Base-by-base conservation (phyloP, 2,329 filamentous ascomycete genomes). In the Exophiala viscosa region DNA sequence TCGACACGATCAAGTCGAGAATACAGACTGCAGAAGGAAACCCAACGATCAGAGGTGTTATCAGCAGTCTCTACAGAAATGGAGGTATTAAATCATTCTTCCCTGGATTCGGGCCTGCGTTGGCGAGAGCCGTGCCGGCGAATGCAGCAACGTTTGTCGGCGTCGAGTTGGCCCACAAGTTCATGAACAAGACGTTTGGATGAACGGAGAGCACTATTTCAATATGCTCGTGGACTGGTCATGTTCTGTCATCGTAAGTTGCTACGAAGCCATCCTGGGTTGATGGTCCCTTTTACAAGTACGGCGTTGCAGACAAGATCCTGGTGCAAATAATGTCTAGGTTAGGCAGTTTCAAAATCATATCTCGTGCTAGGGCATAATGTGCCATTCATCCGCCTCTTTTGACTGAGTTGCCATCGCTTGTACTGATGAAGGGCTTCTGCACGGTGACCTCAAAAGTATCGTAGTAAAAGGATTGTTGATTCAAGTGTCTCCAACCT, bases 1-100 rank as follows among this genome's bases (percentile, higher is more conserved):
- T 99, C 60, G 93, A 99, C 67, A 99, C 93, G 0, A 85, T 99
- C 74, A 99, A 99, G 82, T 91, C 86, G 59, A 80, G 91, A 34
- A 75, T 99, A 68, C 93, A 99, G 79, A 95, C 89, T 39, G 90
- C 90, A 38, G 88, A 93, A 66, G 90, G 90, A 44, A 86, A 86
- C 62, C 85, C 90, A 45, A 89, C 87, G 0, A 83, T 99, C 46
- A 81, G 84, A 13, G 85, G 87, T 6, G 89, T 93, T 31, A 82
- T 99, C 46, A 80, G 82, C 60, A 83, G 90, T 49, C 77, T 99
- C n/a, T 96, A 96, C 67, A 84, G 77, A 33, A 85, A 77, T 65
- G 91, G 92, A 31, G 93, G 93, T 3, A 70, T 88, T 66, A 90
- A 86, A 74, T 91, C 93, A 1, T 99, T 99, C 77, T 99, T 99